Base-by-base conservation (phyloP, 148 eudicot genomes). In the Chenopodium album region DNA sequence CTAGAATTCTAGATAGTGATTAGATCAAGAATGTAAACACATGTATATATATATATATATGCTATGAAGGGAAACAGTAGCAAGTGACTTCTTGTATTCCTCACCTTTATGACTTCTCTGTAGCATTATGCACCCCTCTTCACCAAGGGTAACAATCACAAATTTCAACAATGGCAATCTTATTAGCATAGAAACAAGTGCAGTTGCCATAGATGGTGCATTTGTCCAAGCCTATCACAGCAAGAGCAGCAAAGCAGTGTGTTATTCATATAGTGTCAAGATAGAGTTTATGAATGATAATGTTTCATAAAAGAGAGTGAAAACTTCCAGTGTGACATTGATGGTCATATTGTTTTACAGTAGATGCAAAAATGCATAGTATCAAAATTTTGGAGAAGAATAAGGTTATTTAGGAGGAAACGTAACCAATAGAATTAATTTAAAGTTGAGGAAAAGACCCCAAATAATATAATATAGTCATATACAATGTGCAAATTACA, bases 141-240 rank as follows among this genome's bases (percentile, higher is more conserved):
- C 93, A 47, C 98, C 98, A n/a, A 95, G 89, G 41, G 98, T 93
- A 85, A 95, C 98, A 62, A 95, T 87, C 50, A 88, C 98, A 84
- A 92, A 95, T 75, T 87, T 90, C 22, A 92, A 20, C 68, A 87
- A 89, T 46, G 98, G 93, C 83, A 93, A 84, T 80, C 87, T 91
- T 72, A 86, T 78, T 52, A 95, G 89, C 96, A 95, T 89, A 20
- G 92, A 87, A 80, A 93, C 88, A 77, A 95, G 94, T 59, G 97
- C 96, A 84, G 87, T 86, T 46, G 97, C 86, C 87, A 92, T 64
- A 56, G 98, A 92, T 78, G 96, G 84, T 29, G 93, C 93, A 72
- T 84, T 88, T 17, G 95, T 94, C 92, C 92, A 94, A 23, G 85
- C 88, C 96, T 93, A 87, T 73, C 50, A 85, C 52, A 78, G 44